Evolutionary conservation across 208 protist species (phyloP), one percentile per base, ranked within the genome.

Genomic region (Endotrypanum monterogeii): DNA sequence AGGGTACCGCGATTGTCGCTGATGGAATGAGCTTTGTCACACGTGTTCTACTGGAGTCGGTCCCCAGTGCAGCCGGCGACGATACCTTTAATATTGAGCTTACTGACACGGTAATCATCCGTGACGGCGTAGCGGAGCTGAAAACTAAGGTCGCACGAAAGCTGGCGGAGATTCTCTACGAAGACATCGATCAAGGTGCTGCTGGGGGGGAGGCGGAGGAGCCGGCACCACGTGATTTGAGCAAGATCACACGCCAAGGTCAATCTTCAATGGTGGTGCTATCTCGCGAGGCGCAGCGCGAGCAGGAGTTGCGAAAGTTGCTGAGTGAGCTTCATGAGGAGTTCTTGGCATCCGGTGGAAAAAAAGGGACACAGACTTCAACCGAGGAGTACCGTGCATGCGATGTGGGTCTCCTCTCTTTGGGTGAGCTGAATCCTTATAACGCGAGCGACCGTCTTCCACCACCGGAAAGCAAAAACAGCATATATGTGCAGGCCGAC

Each of bases 1-100:
- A 94, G 57, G 93, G 89, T 14, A 89, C 82, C 9, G 86, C 82
- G 14, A 67, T 76, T 3, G 84, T 97, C 25, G 66, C 71, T 50
- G 78, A 93, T 51, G 87, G 86, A 20, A 97, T 97, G 93, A 82
- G 83, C 48, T 97, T 97, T 83, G 89, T 95, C 37, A 87, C 91
- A 39, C 93, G 93, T 30, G 74, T 95, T 18, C 78, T 84, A 25
- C 79, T 97, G 20, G 88, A 97, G 61, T 77, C 78, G 14, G 80
- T 94, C 2, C 66, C 81, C 3, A 83, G 80, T n/a, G 72, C 48
- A 23, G 75, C 51, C 8, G 71, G 50, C 6, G 69, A 67, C 25
- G 70, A 30, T 51, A 80, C 78, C 14, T 93, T 88, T 72, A 85
- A 87, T 65, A 48, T 95, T 23, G 89, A 97, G 79, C 83, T 97